A percentile compares a stretch with the other conserved stretches of the same genome.
These are phyloP conservation scores for Beauveria medogensis DNA, from an alignment of 2,329 filamentous ascomycete species.

Conservation along the genomic window DNA sequence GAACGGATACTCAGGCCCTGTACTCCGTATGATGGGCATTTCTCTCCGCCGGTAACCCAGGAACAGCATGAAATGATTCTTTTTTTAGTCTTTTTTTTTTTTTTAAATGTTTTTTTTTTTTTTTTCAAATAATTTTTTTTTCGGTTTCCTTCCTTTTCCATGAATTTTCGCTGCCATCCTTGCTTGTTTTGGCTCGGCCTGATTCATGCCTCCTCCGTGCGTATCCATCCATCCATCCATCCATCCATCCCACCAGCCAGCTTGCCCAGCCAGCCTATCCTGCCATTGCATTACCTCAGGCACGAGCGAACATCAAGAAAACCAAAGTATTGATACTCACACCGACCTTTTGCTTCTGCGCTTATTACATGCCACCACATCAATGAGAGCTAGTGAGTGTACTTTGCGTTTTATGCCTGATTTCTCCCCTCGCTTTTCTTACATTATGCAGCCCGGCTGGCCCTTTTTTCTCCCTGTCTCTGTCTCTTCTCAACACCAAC, in stretches of 20 bases:
- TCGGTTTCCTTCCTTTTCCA: neutral
- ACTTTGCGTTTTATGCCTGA: neutral
- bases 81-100: neutral
- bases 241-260: neutral
- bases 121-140: neutral
- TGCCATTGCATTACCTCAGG: neutral
- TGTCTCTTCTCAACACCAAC: no score
- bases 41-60: no score
- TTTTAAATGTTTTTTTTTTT: neutral
- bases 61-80: neutral
- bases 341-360: conserved; percentile 5
- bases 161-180: neutral
- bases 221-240: neutral
- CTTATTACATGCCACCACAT: neutral
- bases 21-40: no score
- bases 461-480: neutral
- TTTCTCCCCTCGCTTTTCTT: neutral
- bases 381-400: neutral
- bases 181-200: neutral
- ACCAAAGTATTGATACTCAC: neutral
- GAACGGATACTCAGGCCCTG: no score
- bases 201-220: neutral
- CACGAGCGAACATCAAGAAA: neutral
- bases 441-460: neutral
- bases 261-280: neutral